Evolutionary conservation across 2,329 filamentous ascomycete species (phyloP).

Genomic region (Aspergillus floridensis): DNA sequence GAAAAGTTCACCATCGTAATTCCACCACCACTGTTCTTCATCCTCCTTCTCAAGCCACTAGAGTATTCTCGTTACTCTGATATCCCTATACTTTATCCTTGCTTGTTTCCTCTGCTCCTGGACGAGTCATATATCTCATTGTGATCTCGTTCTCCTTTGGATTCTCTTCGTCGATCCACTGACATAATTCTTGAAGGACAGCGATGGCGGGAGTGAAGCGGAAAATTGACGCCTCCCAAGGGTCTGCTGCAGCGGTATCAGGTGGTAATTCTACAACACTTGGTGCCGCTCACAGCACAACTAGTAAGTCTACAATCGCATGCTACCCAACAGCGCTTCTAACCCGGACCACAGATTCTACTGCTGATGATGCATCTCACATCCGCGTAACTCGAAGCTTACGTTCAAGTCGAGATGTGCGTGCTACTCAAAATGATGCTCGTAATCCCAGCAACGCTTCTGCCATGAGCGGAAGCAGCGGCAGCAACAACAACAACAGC

Average conservation of each 20-base stretch:
- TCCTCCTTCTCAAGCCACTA: not conserved
- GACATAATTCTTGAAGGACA: constrained; percentile 20
- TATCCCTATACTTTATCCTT: not conserved
- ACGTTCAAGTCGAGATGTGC: constrained; percentile 24
- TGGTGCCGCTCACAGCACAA: constrained; percentile 20
- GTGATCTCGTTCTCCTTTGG: not conserved
- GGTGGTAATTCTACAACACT: constrained; percentile 16
- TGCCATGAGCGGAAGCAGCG: constrained; percentile 2
- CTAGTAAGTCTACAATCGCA: constrained; percentile 21
- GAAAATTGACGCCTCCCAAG: constrained; percentile 29
- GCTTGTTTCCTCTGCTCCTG: not conserved
- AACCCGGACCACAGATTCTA: constrained; percentile 17
- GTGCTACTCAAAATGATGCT: constrained; percentile 20
- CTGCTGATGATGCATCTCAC: constrained; percentile 14
- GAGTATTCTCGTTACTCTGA: not conserved
- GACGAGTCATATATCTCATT: not conserved
- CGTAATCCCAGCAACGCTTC: constrained; percentile 7
- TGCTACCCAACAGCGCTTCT: constrained; percentile 5
- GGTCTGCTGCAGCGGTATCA: constrained; percentile 16
- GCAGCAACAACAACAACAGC: constrained; percentile 9
- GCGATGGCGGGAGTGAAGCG: constrained; percentile 40
- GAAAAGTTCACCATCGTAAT: not conserved
- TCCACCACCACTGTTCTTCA: not conserved
- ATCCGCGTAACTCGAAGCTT: constrained; percentile 24
- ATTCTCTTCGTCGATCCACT: not conserved